These are phyloP conservation scores for Cochlearia excelsa DNA, from an alignment of 345 rosid genomes.

Conservation along the genomic window DNA sequence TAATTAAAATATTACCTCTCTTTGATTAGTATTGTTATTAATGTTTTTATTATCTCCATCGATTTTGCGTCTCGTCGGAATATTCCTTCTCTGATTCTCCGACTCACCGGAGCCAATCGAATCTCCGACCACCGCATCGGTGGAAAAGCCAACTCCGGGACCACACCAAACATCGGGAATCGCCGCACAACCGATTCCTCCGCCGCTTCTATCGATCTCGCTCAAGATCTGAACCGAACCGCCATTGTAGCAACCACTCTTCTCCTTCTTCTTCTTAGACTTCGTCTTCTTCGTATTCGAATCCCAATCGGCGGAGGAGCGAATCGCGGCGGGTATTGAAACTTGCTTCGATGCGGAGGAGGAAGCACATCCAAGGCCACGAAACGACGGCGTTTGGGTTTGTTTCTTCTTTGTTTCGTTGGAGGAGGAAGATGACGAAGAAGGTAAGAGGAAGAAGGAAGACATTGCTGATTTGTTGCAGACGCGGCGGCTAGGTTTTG, in stretches of 20 bases:
- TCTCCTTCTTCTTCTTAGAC: constrained; percentile 39
- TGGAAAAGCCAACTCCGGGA: constrained; percentile 80
- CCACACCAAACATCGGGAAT: constrained; percentile 90
- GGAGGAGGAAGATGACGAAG: constrained; percentile 40
- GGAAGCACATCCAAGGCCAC: constrained; percentile 63
- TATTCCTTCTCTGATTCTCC: constrained; percentile 50
- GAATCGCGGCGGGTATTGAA: constrained; percentile 74
- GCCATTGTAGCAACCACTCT: constrained; percentile 13
- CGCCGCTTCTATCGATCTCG: constrained; percentile 18
- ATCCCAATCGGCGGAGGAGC: constrained; percentile 81
- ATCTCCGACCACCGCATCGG: constrained; percentile 58
- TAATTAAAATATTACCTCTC: constrained; percentile 42
- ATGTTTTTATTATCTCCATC: constrained; percentile 45
- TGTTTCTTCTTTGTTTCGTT: constrained; percentile 46
- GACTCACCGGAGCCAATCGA: constrained; percentile 56
- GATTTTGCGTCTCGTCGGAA: constrained; percentile 58
- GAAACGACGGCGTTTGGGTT: constrained; percentile 48
- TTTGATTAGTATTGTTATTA: constrained; percentile 27
- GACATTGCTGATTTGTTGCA: constrained; percentile 38
- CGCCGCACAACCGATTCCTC: constrained; percentile 40
- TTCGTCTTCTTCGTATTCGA: constrained; percentile 47
- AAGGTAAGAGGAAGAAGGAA: constrained; percentile 43
- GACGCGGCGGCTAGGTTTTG: constrained; percentile 44
- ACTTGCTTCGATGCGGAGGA: constrained; percentile 76
- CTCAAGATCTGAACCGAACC: constrained; percentile 31